These are phyloP conservation scores for Globisporangium spiculum DNA, from an alignment of 352 stramenopile species.

Conservation along the genomic window DNA sequence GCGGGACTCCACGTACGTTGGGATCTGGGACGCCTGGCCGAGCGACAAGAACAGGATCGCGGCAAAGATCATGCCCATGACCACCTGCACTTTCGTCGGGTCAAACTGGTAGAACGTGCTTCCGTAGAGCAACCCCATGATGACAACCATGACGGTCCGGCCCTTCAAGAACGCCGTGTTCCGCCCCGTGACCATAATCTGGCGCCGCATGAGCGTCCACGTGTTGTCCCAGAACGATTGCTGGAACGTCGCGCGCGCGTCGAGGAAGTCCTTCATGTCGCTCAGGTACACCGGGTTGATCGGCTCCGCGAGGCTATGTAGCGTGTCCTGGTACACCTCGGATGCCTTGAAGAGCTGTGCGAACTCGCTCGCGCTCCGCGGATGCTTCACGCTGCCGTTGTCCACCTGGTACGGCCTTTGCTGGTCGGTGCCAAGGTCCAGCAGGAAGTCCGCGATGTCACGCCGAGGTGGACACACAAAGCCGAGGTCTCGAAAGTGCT, in stretches of 20 bases:
- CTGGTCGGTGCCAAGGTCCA: constrained; percentile 24
- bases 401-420: constrained; percentile 22
- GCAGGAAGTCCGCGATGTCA: constrained; percentile 28
- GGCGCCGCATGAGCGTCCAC: constrained; percentile 18
- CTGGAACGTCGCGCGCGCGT: constrained; percentile 15
- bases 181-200: constrained; percentile 23
- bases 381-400: neutral
- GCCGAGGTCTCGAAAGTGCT: constrained; percentile 66
- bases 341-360: constrained; percentile 20
- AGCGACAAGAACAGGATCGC: constrained; percentile 59
- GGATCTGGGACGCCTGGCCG: constrained; percentile 54
- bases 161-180: constrained; percentile 24
- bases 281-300: constrained; percentile 3
- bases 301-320: constrained; percentile 3
- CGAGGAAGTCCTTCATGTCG: constrained; percentile 9
- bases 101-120: constrained; percentile 28
- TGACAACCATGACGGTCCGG: constrained; percentile 22
- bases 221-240: constrained; percentile 17
- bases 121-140: constrained; percentile 28
- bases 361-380: constrained; percentile 16
- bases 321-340: constrained; percentile 19
- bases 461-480: constrained; percentile 30
- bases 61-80: constrained; percentile 57
- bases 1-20: constrained; percentile 48
- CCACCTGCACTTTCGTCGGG: constrained; percentile 21